Percentiles rank a stretch among this genome's conserved stretches.
Conservation (phyloP, 306 rosid genomes). For the Cicer arietinum region DNA sequence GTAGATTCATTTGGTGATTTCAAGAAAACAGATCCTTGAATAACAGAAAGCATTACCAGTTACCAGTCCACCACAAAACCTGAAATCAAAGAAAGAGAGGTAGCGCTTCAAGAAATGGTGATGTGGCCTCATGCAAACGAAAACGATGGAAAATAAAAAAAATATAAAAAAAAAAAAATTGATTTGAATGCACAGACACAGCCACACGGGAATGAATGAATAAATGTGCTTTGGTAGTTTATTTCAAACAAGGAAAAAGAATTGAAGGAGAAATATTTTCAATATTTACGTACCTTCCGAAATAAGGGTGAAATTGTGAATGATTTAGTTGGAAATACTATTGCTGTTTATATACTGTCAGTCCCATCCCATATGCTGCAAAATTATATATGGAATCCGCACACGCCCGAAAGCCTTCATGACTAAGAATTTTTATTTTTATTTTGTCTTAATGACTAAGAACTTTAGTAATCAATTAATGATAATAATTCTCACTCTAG, state of each 20-base stretch:
- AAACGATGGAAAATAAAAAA: background rate
- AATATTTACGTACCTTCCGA: background rate
- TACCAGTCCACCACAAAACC: background rate
- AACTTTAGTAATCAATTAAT: background rate
- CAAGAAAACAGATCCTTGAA: background rate
- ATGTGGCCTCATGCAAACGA: too few species aligned
- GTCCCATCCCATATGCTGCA: too few species aligned
- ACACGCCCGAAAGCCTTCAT: slow-evolving; percentile 16
- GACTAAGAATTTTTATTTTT: background rate
- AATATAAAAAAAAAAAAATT: background rate
- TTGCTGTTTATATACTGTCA: too few species aligned
- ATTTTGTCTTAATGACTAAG: background rate
- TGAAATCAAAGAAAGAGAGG: background rate
- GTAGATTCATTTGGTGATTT: slow-evolving; percentile 9
- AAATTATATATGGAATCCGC: too few species aligned
- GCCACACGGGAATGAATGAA: background rate
- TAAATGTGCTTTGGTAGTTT: slow-evolving; percentile 1
- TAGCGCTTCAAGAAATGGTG: background rate
- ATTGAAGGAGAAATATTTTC: background rate
- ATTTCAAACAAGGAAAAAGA: slow-evolving; percentile 30
- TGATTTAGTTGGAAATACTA: background rate
- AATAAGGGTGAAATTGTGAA: background rate
- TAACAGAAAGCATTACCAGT: slow-evolving; percentile 22
- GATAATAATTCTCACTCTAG: too few species aligned
- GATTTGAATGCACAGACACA: background rate